Evolutionary conservation across 805 yeast genomes (phyloP).

Genomic region (Starmerella apis): DNA sequence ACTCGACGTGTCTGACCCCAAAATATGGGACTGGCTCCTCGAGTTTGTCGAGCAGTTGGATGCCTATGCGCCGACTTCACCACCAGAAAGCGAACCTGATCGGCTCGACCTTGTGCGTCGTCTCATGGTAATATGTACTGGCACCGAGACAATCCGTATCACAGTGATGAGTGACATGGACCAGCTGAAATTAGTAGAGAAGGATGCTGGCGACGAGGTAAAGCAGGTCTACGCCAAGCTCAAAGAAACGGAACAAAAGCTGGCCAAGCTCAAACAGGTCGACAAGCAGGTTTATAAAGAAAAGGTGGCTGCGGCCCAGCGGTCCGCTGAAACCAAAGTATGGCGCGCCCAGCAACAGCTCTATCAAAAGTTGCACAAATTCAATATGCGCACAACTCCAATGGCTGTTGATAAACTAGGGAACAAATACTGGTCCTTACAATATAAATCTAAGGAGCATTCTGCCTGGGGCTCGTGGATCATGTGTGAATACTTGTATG

Average conservation of each 20-base stretch:
- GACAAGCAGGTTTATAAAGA: slow-evolving; percentile 26
- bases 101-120: slow-evolving; percentile 27
- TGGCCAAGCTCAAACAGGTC: slow-evolving; percentile 22
- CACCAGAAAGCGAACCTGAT: slow-evolving; percentile 23
- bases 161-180: slow-evolving; percentile 31
- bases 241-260: slow-evolving; percentile 24
- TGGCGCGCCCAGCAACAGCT: slow-evolving; percentile 27
- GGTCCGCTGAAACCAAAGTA: slow-evolving; percentile 25
- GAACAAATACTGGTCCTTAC: slow-evolving; percentile 33
- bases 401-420: slow-evolving; percentile 31
- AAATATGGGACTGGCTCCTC: slow-evolving; percentile 29
- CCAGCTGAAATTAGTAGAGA: slow-evolving; percentile 25
- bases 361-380: slow-evolving; percentile 27
- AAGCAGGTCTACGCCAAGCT: slow-evolving; percentile 23
- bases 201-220: slow-evolving; percentile 27
- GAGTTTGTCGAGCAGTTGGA: slow-evolving; percentile 25
- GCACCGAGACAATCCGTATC: slow-evolving; percentile 32
- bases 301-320: slow-evolving; percentile 26
- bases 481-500: slow-evolving; percentile 25
- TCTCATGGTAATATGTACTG: slow-evolving; percentile 27
- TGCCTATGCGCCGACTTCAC: slow-evolving; percentile 17
- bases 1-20: slow-evolving; percentile 29
- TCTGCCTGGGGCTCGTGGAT: slow-evolving; percentile 33
- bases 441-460: slow-evolving; percentile 28
- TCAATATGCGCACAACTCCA: slow-evolving; percentile 30